These are phyloP conservation scores for Blepharisma stoltei DNA, from an alignment of 73 alveolate species.

Conservation along the genomic window DNA sequence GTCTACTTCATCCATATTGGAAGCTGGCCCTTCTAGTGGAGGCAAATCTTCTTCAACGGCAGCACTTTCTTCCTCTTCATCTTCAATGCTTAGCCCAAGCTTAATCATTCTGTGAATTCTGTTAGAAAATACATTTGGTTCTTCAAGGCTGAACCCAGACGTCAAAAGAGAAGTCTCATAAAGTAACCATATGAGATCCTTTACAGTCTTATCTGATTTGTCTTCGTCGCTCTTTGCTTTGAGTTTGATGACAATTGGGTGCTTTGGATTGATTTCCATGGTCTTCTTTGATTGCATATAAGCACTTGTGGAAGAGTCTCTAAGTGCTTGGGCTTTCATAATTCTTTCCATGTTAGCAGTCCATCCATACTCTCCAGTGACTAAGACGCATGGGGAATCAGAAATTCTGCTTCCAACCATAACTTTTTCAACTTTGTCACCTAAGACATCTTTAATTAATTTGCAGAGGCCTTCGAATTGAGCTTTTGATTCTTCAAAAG, in stretches of 20 bases:
- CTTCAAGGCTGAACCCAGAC: constrained; percentile 98
- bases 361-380: constrained; percentile 99
- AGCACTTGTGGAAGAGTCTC: constrained; percentile 97
- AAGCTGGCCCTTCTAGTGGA: constrained; percentile 69
- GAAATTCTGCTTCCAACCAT: constrained; percentile 92
- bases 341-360: constrained; percentile 99
- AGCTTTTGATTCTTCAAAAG: constrained; percentile 96
- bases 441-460: constrained; percentile 97
- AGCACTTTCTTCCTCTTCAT: constrained; percentile 60
- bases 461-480: constrained; percentile 98
- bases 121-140: constrained; percentile 95
- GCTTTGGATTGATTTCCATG: constrained; percentile 96
- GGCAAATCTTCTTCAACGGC: constrained; percentile 74
- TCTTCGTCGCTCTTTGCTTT: constrained; percentile 96
- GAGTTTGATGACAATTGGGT: constrained; percentile 92
- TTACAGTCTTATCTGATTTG: constrained; percentile 96
- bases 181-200: constrained; percentile 97
- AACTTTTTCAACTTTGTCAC: constrained; percentile 99
- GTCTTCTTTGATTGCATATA: constrained; percentile 99
- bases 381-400: constrained; percentile 99
- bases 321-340: constrained; percentile 98
- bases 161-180: constrained; percentile 98
- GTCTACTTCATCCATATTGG: constrained; percentile 90
- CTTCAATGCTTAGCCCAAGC: constrained; percentile 96
- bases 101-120: constrained; percentile 99